Evolutionary conservation across 169 alveolate genomes (phyloP).

Genomic region (Cryptosporidium ryanae): DNA sequence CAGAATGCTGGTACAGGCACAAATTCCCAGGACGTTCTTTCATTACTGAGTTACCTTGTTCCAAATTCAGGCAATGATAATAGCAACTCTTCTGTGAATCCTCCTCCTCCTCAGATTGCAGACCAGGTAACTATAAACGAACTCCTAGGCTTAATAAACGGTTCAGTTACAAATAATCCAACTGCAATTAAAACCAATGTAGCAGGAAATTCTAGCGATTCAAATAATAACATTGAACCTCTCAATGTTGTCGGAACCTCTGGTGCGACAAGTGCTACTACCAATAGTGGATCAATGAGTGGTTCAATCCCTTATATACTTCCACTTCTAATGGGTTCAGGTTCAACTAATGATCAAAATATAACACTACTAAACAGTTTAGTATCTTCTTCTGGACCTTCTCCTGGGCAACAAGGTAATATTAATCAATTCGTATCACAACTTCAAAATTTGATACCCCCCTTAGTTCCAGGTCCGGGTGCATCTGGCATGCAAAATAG

Average conservation of each 20-base stretch:
- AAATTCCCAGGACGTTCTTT: conserved; percentile 67
- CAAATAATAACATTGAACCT: conserved; percentile 37
- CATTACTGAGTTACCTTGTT: conserved; percentile 61
- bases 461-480: conserved; percentile 45
- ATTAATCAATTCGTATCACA: conserved; percentile 64
- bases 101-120: conserved; percentile 73
- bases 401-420: conserved; percentile 33
- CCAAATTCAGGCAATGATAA: conserved; percentile 71
- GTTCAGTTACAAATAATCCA: conserved; percentile 68
- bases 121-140: conserved; percentile 74
- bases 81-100: conserved; percentile 44
- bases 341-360: conserved; percentile 64
- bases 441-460: conserved; percentile 63
- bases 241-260: no score
- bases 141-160: conserved; percentile 68
- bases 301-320: conserved; percentile 52
- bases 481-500: conserved; percentile 26
- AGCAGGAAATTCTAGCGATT: conserved; percentile 9
- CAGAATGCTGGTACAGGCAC: not conserved
- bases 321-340: conserved; percentile 68
- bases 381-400: conserved; percentile 55
- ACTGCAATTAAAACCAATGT: conserved; percentile 47
- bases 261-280: not conserved
- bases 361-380: conserved; percentile 68
- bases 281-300: conserved; percentile 23